A percentile compares a stretch with the other conserved stretches of the same genome.
These are phyloP conservation scores for Polytrichum formosum DNA, from an alignment of 225 moss, liverwort and hornwort species.

Conservation along the genomic window DNA sequence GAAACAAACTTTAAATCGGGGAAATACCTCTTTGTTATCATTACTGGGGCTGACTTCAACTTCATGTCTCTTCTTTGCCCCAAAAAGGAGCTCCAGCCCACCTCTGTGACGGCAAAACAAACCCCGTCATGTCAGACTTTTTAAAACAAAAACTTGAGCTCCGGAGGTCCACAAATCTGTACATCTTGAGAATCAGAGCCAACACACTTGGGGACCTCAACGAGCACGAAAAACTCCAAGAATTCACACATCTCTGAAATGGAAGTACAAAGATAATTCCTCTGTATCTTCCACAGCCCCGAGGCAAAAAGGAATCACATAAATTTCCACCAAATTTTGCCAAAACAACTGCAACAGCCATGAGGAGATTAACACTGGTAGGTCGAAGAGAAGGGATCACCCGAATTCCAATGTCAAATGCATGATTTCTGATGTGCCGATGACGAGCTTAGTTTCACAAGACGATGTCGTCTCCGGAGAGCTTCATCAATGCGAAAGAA, in stretches of 20 bases:
- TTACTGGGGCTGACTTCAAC: slow-evolving; percentile 46
- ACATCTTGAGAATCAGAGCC: neutral
- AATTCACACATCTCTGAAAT: neutral
- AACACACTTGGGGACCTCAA: neutral
- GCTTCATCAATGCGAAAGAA: too few relatives aligned
- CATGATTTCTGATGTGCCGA: slow-evolving; percentile 16
- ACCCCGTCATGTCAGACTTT: neutral
- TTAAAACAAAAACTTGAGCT: neutral
- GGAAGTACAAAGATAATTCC: neutral
- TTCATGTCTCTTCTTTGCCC: slow-evolving; percentile 75
- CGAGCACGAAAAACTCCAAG: neutral
- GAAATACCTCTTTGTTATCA: slow-evolving; percentile 54
- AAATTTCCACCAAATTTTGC: neutral
- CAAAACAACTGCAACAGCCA: neutral
- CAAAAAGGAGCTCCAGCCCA: slow-evolving; percentile 84
- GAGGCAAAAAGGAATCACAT: neutral
- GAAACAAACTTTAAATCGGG: neutral
- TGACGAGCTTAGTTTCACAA: neutral
- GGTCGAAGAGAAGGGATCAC: slow-evolving; percentile 6
- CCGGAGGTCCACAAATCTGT: neutral
- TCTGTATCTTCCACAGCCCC: neutral
- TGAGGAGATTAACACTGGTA: too few relatives aligned
- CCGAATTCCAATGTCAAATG: slow-evolving; percentile 51
- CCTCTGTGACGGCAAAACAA: slow-evolving; percentile 43
- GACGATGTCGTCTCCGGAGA: neutral